Base-by-base conservation (phyloP, 2,329 filamentous ascomycete species). In the Xylariaceae sp. region DNA sequence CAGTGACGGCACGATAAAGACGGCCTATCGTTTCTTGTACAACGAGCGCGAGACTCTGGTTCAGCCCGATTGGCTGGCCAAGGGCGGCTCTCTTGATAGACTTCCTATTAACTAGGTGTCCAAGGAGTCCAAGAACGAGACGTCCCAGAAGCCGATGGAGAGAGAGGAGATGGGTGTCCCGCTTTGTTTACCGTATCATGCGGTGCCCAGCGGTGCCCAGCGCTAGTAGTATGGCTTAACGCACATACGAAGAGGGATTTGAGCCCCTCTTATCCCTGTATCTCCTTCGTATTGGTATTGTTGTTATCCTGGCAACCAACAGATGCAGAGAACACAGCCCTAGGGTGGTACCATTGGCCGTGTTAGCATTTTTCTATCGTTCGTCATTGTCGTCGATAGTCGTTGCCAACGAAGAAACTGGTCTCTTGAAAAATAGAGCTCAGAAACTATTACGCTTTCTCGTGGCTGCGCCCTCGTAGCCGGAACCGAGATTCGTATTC, bases 1-100 rank as follows among this genome's bases (percentile, higher is more conserved):
- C 28, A 97, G 91, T 68, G 95, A 99, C 66, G 92, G 94, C 50
- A 99, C 94, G 0, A 96, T 99, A 63, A 92, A 95, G 65, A 95
- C 90, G 22, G 92, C 93, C 0, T 99, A 97, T 77, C 94, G 94
- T 68, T 86, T 89, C 65, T 79, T 99, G 45, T 93, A 92, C 68
- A 78, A 80, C 16, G 85, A 87, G 45, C 83, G 85, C 46, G 85
- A 93, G 50, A 79, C 82, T 56, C 74, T 99, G 53, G 83, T 97
- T 63, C 84, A 88, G 60, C 76, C 83, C 47, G 83, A 88, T 54
- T 93, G 90, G 84, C 78, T 93, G 48, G 78, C 48, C 18, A 88
- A 88, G 52, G 80, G 82, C 63, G 89, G 86, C 36, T 85, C 86
- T 60, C 78, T 89, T 70, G 82, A 82, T 41, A 87, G 84, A 59